Conservation (phyloP, 306 rosid genomes). For the Malus domestica region ASM211411v1 NC_041791.1:12675001-12675500, state of each 20-base stretch:
- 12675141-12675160: conserved; percentile 45
- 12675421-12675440: too few species aligned
- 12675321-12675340: background rate
- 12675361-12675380: background rate
- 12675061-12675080: conserved; percentile 71
- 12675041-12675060: conserved; percentile 41
- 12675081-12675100: conserved; percentile 78
- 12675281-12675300: conserved; percentile 96
- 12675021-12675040: conserved; percentile 52
- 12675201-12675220: background rate
- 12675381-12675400: too few species aligned
- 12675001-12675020: conserved; percentile 79
- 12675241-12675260: background rate
- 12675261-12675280: conserved; percentile 66
- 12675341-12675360: background rate
- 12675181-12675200: conserved; percentile 27
- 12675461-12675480: too few species aligned
- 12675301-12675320: conserved; percentile 81
- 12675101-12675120: conserved; percentile 85
- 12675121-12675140: conserved; percentile 62
- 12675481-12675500: too few species aligned
- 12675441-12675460: too few species aligned
- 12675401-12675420: too few species aligned
- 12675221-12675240: background rate
- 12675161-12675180: conserved; percentile 53